phyloP scores from a whole-genome alignment of 768 basidiomycete genomes.

The Kwoniella heveanensis region DNA sequence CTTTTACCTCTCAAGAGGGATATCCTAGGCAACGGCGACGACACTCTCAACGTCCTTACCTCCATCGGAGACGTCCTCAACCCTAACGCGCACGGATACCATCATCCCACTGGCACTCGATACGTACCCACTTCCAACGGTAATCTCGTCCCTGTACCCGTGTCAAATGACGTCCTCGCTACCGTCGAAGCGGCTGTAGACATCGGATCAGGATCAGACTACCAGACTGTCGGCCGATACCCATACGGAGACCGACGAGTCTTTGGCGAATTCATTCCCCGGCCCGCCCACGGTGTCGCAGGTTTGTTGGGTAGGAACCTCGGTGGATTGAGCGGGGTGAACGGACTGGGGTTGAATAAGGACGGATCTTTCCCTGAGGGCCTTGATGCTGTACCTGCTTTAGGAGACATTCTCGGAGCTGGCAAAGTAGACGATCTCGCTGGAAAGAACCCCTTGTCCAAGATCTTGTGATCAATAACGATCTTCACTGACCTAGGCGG shows the following conservation, averaged over 20 bases:
- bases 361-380: conserved; percentile 14
- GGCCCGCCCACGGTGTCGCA: conserved; percentile 2
- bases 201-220: background rate
- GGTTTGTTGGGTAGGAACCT: conserved; percentile 9
- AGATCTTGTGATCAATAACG: conserved; percentile 7
- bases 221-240: conserved; percentile 1
- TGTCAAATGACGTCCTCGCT: conserved; percentile 11
- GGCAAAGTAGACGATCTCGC: conserved; percentile 3
- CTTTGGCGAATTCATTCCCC: background rate
- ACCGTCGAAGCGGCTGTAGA: conserved; percentile 10
- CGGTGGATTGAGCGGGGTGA: conserved; percentile 11
- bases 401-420: conserved; percentile 15
- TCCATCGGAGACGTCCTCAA: conserved; percentile 3
- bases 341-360: conserved; percentile 17
- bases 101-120: background rate
- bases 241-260: background rate
- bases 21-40: conserved; percentile 9
- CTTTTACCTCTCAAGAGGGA: conserved; percentile 13
- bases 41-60: conserved; percentile 9
- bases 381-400: conserved; percentile 9
- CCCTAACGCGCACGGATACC: background rate
- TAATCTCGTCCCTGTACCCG: conserved; percentile 4
- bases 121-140: conserved; percentile 6
- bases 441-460: conserved; percentile 10
- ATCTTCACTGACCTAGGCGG: background rate